Base-by-base conservation (phyloP, 23 red algal species). In the Cyanidioschyzon merolae region DNA sequence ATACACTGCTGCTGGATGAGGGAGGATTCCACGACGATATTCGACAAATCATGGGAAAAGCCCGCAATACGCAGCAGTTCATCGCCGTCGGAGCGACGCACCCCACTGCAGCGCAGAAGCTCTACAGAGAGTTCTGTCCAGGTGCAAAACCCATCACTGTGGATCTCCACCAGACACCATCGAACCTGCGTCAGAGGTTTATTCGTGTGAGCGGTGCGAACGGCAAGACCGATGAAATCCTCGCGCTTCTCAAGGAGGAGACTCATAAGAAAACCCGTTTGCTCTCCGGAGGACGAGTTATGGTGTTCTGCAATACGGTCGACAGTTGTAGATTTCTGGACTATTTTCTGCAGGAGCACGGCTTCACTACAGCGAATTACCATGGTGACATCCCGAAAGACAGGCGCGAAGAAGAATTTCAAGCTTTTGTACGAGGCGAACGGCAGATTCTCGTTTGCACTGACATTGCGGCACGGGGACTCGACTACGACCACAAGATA, bases 271-370 rank as follows among this genome's bases (percentile, higher is more conserved):
- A 50, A 32, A 76, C 24, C 17, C 45, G 45, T 54, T 54, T 21
- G 7, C 51, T 38, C 7, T 40, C 71, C 1, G 83, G 81, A n/a
- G 82, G 68, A 29, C 71, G 84, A 45, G 67, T 95, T 39, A 95
- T 95, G 39, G 76, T 95, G 1, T 95, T 95, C 77, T 85, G 79
- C 77, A 95, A 95, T 63, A 86, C 83, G 37, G 79, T 90, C 24
- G 80, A 84, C 39, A 85, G 80, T 26, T 89, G 85, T 29, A 82
- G 91, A 0, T 95, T 90, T 39, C 76, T 95, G 18, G 91, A 89
- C n/a, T 86, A 95, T 77, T 95, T 86, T 82, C 76, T 95, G 41
- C n/a, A 29, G 50, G 89, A 91, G 50, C 57, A 39, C 39, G 89
- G 79, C 29, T 76, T 77, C 35, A 16, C 57, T 1, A 89, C 86